Base-by-base conservation (phyloP, 805 yeast species). In the Teunomyces barrocoloradensis region DNA sequence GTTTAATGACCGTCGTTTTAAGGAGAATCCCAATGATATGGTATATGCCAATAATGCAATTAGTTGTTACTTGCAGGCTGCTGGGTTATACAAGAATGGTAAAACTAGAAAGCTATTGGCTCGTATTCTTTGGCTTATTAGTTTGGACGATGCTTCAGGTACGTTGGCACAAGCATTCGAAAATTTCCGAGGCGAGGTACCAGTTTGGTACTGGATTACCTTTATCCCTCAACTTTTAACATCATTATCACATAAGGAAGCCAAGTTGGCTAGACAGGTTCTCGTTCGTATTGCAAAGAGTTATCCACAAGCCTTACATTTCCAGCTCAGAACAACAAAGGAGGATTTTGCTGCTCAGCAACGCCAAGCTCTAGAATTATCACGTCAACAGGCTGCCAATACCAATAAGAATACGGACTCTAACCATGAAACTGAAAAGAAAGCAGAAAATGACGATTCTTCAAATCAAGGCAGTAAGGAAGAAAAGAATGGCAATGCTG, bases 201-300 rank as follows among this genome's bases (percentile, higher is more conserved):
- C 99, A 4, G 96, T 92, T 2, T 94, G 99, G 99, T 92, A 92
- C 65, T 94, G 98, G 98, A 89, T 94, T 39, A 89, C 98, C 0
- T 94, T 87, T 59, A 90, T 94, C 55, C 99, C 99, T 2, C 99
- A 95, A 66, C 74, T 94, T 50, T 73, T 94, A 55, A 85, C 97
- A 0, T 85, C 96, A 0, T 73, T 94, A 50, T 88, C 97, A 1
- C 96, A 90, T 56, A 86, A 83, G 56, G 98, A 94, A 63, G 98
- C 97, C 0, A 79, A 81, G 47, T 75, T 90, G 64, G 97, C 92
- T 2, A 84, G 96, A 51, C 90, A 84, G 57, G 87, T 94, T 38
- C 76, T 94, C 61, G 87, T 90, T 45, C 78, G 94, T 54, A 94
- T 94, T 60, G 99, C 99, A 1, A 94, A 94, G 72, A 85, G 90